phyloP scores from a whole-genome alignment of 2,329 filamentous ascomycete genomes.

The Colletotrichum sp. region DNA sequence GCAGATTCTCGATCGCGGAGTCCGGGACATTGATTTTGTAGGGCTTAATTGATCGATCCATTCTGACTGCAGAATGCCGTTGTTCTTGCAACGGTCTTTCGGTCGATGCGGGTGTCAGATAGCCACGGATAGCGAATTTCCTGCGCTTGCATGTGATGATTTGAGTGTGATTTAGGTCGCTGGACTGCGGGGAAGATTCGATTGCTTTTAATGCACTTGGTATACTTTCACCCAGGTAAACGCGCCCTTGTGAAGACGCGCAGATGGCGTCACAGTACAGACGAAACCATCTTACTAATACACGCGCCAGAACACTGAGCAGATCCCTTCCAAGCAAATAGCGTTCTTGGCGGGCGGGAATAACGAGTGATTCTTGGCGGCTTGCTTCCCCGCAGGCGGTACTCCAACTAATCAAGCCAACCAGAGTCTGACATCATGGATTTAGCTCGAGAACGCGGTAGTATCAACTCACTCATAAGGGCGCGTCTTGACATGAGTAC shows the following conservation, averaged over 20 bases:
- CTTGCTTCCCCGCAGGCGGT: background rate
- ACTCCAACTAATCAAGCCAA: background rate
- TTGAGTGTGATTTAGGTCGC: background rate
- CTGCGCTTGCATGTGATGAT: background rate
- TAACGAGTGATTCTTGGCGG: background rate
- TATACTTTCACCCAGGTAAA: background rate
- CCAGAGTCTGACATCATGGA: conserved; percentile 6
- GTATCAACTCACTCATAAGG: background rate
- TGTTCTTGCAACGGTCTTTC: background rate
- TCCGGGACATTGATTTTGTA: conserved; percentile 40
- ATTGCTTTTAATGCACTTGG: background rate
- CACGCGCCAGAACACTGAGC: background rate
- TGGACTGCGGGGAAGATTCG: background rate
- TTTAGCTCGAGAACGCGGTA: background rate
- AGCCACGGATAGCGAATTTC: background rate
- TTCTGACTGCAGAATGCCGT: background rate
- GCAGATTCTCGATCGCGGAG: conserved; percentile 29
- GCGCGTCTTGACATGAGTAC: background rate
- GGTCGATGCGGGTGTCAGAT: background rate
- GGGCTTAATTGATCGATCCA: conserved; percentile 30
- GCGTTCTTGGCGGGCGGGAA: background rate
- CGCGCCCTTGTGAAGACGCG: background rate
- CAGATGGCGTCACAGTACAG: conserved; percentile 3
- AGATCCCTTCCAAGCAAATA: background rate
- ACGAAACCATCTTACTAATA: background rate